Evolutionary conservation across 805 yeast genomes (phyloP).

Genomic region (Saccharomycopsis sp.): DNA sequence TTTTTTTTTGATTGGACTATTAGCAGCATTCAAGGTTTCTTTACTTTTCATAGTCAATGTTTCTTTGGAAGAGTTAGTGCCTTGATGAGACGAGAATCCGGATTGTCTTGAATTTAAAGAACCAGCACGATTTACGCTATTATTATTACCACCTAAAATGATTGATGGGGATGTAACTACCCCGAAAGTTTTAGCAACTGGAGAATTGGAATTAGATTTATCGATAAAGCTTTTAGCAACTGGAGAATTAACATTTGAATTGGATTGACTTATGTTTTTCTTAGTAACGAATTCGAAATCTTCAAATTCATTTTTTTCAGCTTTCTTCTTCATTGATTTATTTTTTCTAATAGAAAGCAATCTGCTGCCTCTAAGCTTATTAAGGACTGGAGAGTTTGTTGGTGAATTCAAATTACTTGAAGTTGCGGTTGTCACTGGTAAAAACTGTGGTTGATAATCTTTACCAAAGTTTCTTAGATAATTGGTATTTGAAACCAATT

Average conservation of each 20-base stretch:
- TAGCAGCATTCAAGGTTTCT: conserved; percentile 2
- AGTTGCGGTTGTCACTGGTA: too few relatives aligned
- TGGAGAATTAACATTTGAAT: background rate
- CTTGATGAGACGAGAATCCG: too few relatives aligned
- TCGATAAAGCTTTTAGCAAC: too few relatives aligned
- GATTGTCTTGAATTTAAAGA: conserved; percentile 1
- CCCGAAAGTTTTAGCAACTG: too few relatives aligned
- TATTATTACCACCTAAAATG: background rate
- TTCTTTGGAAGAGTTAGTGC: conserved; percentile 7
- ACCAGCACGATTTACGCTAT: background rate
- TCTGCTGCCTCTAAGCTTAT: conserved; percentile 3
- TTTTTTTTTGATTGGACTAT: conserved; percentile 4
- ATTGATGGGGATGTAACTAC: background rate
- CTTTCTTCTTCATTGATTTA: too few relatives aligned
- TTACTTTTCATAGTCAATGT: conserved; percentile 5
- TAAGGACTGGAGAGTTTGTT: background rate
- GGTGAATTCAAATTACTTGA: conserved; percentile 8
- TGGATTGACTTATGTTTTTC: background rate
- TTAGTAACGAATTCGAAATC: conserved; percentile 16
- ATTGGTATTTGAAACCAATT: background rate
- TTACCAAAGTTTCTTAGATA: conserved; percentile 14
- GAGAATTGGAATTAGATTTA: too few relatives aligned
- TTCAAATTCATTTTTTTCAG: too few relatives aligned
- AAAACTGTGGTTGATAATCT: conserved; percentile 10
- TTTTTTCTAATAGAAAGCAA: conserved; percentile 9